Conservation (phyloP, 176 grass and related monocot genomes). For the Pontederia crassipes region DNA sequence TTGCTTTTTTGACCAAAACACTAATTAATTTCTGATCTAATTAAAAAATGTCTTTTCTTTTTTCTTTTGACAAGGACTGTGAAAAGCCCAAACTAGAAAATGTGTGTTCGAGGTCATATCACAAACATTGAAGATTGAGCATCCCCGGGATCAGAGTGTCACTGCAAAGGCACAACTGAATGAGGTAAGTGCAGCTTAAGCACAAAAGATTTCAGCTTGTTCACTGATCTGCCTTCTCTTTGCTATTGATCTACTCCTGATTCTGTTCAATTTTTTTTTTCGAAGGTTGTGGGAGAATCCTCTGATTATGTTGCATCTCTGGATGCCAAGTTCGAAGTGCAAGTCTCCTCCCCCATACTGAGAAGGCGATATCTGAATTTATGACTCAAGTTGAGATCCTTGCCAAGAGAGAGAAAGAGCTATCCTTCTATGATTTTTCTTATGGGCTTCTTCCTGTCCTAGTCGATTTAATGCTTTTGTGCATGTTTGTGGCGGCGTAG, state of each 20-base stretch:
- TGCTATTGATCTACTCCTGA: background rate
- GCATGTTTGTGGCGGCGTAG: background rate
- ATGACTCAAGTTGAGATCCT: constrained; percentile 14
- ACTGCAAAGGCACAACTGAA: constrained; percentile 13
- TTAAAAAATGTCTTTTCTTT: too few species aligned
- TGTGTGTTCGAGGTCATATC: background rate
- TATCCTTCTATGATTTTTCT: background rate
- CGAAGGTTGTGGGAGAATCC: constrained; percentile 6
- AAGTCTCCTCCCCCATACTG: constrained; percentile 4
- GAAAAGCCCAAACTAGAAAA: too few species aligned
- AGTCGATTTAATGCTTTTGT: background rate
- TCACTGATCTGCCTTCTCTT: background rate
- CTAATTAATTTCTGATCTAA: too few species aligned
- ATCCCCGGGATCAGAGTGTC: background rate
- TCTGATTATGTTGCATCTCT: background rate
- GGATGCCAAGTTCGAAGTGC: background rate
- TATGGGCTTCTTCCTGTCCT: background rate
- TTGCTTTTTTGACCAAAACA: too few species aligned
- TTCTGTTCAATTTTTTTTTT: background rate
- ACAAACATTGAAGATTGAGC: background rate
- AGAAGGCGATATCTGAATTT: constrained; percentile 17
- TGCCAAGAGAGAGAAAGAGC: constrained; percentile 2
- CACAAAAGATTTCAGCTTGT: background rate
- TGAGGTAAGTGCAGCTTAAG: constrained; percentile 2
- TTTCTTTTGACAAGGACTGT: background rate